Conservation (phyloP, 176 grass and related monocot species). For the Triticum aestivum region DNA sequence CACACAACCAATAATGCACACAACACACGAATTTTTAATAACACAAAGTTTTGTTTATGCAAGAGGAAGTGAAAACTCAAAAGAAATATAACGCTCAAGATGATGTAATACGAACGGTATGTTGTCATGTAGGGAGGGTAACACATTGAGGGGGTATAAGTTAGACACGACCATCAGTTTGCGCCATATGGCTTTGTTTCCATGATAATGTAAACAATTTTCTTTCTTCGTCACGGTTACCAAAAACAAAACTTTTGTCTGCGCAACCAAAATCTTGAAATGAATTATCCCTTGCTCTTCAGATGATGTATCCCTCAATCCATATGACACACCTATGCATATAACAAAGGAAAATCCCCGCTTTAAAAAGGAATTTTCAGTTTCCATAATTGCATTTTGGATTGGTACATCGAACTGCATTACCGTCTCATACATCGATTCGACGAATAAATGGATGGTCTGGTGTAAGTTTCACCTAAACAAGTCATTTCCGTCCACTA, state of each 20-base stretch:
- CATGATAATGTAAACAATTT: not conserved
- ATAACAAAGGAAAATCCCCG: not conserved
- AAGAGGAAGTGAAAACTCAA: not conserved
- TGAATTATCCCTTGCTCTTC: not conserved
- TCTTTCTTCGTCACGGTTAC: not conserved
- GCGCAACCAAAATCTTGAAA: not conserved
- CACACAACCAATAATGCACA: not conserved
- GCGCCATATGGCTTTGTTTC: not conserved
- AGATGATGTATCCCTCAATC: not conserved
- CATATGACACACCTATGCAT: not conserved
- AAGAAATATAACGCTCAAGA: not conserved
- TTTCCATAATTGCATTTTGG: too few species aligned
- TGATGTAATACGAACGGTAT: not conserved
- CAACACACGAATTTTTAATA: not conserved
- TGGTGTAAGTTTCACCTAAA: too few species aligned
- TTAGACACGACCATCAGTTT: not conserved
- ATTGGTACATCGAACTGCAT: too few species aligned
- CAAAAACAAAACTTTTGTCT: not conserved
- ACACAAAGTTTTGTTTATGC: not conserved
- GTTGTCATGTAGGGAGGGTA: not conserved
- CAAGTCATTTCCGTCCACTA: too few species aligned
- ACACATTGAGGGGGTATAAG: not conserved
- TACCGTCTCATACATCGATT: too few species aligned
- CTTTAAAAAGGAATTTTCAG: not conserved
- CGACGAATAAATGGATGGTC: too few species aligned